Evolutionary conservation across 139 green algal species (phyloP).

Genomic region (Ulvella scutata): DNA sequence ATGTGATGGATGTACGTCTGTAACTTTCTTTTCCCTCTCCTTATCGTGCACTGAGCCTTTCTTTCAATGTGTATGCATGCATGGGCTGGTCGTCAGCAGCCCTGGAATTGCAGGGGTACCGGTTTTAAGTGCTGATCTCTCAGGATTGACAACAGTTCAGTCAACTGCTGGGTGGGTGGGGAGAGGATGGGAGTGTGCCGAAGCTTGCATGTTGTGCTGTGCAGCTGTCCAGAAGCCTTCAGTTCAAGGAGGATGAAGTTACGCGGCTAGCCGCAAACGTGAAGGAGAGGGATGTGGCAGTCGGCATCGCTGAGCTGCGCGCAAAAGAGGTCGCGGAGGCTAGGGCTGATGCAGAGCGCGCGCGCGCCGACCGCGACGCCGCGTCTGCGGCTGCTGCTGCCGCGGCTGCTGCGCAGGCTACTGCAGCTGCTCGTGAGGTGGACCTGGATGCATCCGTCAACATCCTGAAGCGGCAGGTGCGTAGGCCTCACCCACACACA

Average conservation of each 20-base stretch:
- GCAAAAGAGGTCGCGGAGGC: background rate
- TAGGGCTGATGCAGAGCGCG: background rate
- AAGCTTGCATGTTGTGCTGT: background rate
- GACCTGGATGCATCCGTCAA: too few relatives aligned
- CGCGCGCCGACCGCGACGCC: background rate
- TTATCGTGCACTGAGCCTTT: background rate
- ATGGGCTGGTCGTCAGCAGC: background rate
- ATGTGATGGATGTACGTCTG: background rate
- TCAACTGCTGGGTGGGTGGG: background rate
- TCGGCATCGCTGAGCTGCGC: background rate
- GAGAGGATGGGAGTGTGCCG: background rate
- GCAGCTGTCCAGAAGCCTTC: background rate
- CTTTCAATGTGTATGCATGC: background rate
- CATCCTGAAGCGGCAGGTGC: too few relatives aligned
- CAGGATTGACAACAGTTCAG: background rate
- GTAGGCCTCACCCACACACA: too few relatives aligned
- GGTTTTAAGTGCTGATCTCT: background rate
- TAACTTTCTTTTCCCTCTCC: background rate
- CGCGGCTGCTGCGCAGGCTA: background rate
- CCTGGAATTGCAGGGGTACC: background rate
- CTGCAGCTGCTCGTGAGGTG: background rate
- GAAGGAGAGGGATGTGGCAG: background rate
- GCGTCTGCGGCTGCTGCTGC: background rate
- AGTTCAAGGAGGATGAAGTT: background rate
- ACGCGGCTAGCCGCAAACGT: background rate